Evolutionary conservation across 1,284 basidiomycete species (phyloP).

Genomic region (Ustilago trichophora): DNA sequence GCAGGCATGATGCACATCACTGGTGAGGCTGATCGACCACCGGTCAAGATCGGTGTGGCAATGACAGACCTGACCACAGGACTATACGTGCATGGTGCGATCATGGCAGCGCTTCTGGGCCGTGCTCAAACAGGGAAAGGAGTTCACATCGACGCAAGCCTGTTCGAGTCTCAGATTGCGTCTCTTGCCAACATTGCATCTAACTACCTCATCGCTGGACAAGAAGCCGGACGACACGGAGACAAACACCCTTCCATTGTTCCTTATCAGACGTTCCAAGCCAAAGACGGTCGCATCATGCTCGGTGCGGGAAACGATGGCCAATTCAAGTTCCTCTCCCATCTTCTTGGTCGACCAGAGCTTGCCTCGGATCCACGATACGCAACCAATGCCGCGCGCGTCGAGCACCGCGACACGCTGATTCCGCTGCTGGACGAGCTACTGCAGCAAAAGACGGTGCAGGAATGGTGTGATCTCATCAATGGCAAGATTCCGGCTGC

Average conservation of each 20-base stretch:
- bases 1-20: conserved; percentile 70
- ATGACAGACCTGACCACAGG: conserved; percentile 90
- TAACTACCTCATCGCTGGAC: conserved; percentile 87
- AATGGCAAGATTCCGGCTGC: conserved; percentile 56
- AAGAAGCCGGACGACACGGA: conserved; percentile 86
- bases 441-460: conserved; percentile 35
- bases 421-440: conserved; percentile 77
- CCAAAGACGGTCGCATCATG: conserved; percentile 46
- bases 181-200: conserved; percentile 91
- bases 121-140: conserved; percentile 85
- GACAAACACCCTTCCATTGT: conserved; percentile 77
- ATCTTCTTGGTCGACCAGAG: conserved; percentile 28
- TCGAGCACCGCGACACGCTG: conserved; percentile 78
- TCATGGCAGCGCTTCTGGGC: conserved; percentile 87
- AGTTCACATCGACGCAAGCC: conserved; percentile 84
- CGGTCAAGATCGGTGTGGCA: conserved; percentile 80
- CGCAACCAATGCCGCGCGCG: conserved; percentile 75
- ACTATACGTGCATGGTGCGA: conserved; percentile 90
- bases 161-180: conserved; percentile 78
- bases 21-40: conserved; percentile 85
- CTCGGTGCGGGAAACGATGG: conserved; percentile 91
- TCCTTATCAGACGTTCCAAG: conserved; percentile 54
- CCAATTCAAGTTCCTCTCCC: conserved; percentile 72
- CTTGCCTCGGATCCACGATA: conserved; percentile 31
- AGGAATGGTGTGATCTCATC: conserved; percentile 54